Base-by-base conservation (phyloP, 2,329 filamentous ascomycete species). In the Colletotrichum tamarilloi region DNA sequence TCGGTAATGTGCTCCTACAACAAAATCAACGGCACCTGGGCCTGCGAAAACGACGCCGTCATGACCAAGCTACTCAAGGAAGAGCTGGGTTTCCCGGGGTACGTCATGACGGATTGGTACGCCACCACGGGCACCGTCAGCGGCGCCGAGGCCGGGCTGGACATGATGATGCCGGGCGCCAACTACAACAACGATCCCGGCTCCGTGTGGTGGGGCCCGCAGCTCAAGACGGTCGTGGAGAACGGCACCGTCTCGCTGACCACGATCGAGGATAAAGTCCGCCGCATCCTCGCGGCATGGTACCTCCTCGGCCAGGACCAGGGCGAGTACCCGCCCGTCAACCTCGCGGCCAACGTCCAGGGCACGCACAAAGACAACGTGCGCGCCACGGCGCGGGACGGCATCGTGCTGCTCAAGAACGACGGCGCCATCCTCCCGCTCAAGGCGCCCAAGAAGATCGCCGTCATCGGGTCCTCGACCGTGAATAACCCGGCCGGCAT, bases 91-190 rank as follows among this genome's bases (percentile, higher is more conserved):
- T 96, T 95, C 86, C 91, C 79, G 86, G 94, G 85, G 7, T 85
- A 85, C 70, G 79, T 87, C 42, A 82, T 88, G 81, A 85, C 80
- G 66, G 94, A 97, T 81, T 97, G 94, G 94, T 86, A 88, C 76
- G 94, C 92, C 2, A 93, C 95, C 78, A 93, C 95, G 82, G 90
- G 90, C 28, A 94, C 93, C 73, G 89, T 91, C 9, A 87, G 87
- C 11, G 87, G 88, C 64, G 91, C 93, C 28, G 86, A 92, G 74
- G 89, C 90, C 28, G 94, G 94, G 32, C 81, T 96, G 74, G 94
- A 96, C 80, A 94, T 95, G 93, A 91, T 91, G 2, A 96, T 96
- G 93, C 93, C 93, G 0, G 94, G 94, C 71, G 90, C 85, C 65
- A 85, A 89, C 77, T 90, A 81, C 78, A 89, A 89, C 79, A 86